phyloP scores from a whole-genome alignment of 768 basidiomycete genomes.

The Xerocomus spinulosus region DNA sequence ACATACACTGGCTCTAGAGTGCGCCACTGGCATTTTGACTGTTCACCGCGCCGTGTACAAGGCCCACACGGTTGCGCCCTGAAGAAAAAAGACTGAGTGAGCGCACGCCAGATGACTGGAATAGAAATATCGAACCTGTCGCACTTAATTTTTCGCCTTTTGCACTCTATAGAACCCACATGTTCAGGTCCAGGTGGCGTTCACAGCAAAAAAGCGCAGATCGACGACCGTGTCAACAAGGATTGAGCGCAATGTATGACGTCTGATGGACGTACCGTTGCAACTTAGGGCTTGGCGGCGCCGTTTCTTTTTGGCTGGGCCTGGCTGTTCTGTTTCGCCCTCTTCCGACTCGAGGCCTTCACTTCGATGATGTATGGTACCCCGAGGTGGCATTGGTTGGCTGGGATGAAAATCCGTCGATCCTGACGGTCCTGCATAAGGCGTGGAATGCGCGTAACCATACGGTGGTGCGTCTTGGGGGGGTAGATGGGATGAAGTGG shows the following conservation, averaged over 20 bases:
- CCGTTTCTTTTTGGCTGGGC: constrained; percentile 78
- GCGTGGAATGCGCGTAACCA: constrained; percentile 21
- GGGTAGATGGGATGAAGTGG: constrained; percentile 25
- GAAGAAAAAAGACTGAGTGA: constrained; percentile 23
- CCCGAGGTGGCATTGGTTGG: constrained; percentile 19
- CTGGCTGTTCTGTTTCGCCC: constrained; percentile 44
- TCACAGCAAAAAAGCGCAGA: constrained; percentile 2
- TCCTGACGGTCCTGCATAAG: constrained; percentile 22
- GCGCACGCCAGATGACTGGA: constrained; percentile 4
- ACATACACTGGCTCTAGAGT: constrained; percentile 77
- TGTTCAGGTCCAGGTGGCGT: constrained; percentile 5
- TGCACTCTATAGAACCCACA: constrained; percentile 57
- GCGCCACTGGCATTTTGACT: constrained; percentile 78
- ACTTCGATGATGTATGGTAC: constrained; percentile 27
- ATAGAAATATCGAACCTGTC: constrained; percentile 54
- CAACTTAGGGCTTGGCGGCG: constrained; percentile 80
- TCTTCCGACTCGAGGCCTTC: constrained; percentile 56
- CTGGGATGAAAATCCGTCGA: constrained; percentile 25
- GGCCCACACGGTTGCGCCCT: constrained; percentile 80
- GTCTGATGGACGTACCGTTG: constrained; percentile 52
- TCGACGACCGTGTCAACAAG: constrained; percentile 10
- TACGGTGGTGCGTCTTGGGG: constrained; percentile 25
- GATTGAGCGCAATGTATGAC: constrained; percentile 19
- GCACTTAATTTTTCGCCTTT: constrained; percentile 83
- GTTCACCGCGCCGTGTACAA: constrained; percentile 75